These are phyloP conservation scores for Avena insularis DNA, from an alignment of 176 grass and related monocot genomes.

Conservation along the genomic window DNA sequence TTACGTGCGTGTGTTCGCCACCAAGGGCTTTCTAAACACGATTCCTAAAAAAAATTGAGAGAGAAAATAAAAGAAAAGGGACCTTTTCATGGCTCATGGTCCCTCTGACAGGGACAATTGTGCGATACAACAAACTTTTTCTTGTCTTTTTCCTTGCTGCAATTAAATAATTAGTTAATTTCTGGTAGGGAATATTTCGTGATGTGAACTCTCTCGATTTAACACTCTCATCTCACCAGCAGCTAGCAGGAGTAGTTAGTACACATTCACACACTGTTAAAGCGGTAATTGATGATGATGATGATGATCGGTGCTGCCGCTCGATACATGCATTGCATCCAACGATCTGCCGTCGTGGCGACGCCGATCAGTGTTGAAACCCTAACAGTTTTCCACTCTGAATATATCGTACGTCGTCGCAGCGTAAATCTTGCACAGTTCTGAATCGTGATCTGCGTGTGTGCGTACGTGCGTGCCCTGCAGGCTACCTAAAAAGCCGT, in stretches of 20 bases:
- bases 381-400: slow-evolving; percentile 3
- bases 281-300: not conserved
- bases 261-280: not conserved
- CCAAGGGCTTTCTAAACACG: not conserved
- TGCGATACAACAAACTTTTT: slow-evolving; percentile 1
- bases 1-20: too few relatives aligned
- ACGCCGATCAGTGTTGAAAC: not conserved
- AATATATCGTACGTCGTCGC: not conserved
- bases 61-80: not conserved
- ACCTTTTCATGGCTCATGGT: not conserved
- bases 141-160: not conserved
- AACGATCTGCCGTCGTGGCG: not conserved
- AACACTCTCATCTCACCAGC: not conserved
- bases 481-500: not conserved
- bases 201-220: not conserved
- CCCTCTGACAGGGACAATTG: not conserved
- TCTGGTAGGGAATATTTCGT: not conserved
- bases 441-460: not conserved
- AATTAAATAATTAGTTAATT: not conserved
- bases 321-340: slow-evolving; percentile 4
- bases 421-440: not conserved
- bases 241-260: not conserved
- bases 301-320: not conserved
- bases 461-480: not conserved
- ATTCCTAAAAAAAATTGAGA: not conserved